A percentile compares a stretch with the other conserved stretches of the same genome.
phyloP scores from a whole-genome alignment of 2,329 filamentous ascomycete genomes.

The Hymenoscyphus repandus region DNA sequence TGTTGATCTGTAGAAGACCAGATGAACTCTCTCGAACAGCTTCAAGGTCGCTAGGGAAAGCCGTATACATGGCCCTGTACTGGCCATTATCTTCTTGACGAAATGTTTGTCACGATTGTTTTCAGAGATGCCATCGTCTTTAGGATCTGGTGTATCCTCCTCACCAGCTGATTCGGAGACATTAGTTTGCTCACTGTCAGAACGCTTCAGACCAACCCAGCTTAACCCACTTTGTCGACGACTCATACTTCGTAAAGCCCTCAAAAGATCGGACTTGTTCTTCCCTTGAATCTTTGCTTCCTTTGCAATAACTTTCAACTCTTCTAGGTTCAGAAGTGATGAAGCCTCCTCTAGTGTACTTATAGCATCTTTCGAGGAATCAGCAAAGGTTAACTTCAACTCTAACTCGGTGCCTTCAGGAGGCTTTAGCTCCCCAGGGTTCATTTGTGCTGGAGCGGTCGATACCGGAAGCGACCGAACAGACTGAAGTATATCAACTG shows the following conservation, averaged over 20 bases:
- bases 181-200: slow-evolving; percentile 34
- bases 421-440: slow-evolving; percentile 43
- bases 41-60: slow-evolving; percentile 67
- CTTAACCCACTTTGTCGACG: slow-evolving; percentile 71
- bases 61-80: slow-evolving; percentile 78
- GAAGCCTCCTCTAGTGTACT: slow-evolving; percentile 78
- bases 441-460: slow-evolving; percentile 15
- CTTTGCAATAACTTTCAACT: slow-evolving; percentile 78
- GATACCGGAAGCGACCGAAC: slow-evolving; percentile 47
- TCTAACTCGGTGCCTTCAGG: slow-evolving; percentile 45
- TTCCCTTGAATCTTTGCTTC: slow-evolving; percentile 83
- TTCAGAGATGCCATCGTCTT: slow-evolving; percentile 27
- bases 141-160: slow-evolving; percentile 33
- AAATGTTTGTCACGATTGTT: slow-evolving; percentile 69
- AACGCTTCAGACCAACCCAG: slow-evolving; percentile 61
- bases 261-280: slow-evolving; percentile 76
- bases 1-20: slow-evolving; percentile 93
- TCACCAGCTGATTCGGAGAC: slow-evolving; percentile 47
- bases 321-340: slow-evolving; percentile 75
- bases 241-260: slow-evolving; percentile 68
- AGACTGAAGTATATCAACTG: slow-evolving; percentile 60
- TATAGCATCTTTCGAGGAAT: slow-evolving; percentile 69
- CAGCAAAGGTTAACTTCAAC: slow-evolving; percentile 69
- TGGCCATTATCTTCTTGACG: slow-evolving; percentile 67
- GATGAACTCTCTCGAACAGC: slow-evolving; percentile 87